phyloP scores from a whole-genome alignment of 2,329 filamentous ascomycete species.

The Ceratocystis smalleyi region DNA sequence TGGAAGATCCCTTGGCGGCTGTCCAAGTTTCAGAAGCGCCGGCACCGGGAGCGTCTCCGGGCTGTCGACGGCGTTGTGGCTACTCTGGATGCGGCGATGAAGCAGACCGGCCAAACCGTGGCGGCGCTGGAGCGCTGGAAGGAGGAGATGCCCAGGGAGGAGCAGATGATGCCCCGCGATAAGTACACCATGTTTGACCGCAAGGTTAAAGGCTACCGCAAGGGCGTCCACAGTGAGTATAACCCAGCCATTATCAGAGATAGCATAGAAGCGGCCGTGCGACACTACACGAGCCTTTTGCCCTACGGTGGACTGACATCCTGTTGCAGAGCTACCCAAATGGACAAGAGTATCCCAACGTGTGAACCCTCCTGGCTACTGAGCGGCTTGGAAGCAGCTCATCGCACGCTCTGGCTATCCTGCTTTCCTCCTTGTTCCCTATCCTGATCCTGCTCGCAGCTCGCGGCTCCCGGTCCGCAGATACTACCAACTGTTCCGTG shows the following conservation, averaged over 20 bases:
- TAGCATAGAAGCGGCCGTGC: not conserved
- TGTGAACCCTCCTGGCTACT: conserved; percentile 89
- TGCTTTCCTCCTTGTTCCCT: not conserved
- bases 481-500: not conserved
- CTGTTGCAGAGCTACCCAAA: conserved; percentile 54
- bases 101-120: conserved; percentile 53
- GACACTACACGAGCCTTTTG: not conserved
- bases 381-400: conserved; percentile 22
- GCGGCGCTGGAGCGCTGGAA: conserved; percentile 84
- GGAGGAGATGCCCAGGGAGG: conserved; percentile 85
- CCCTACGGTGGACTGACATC: not conserved
- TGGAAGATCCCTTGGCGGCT: conserved; percentile 98
- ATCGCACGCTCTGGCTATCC: not conserved
- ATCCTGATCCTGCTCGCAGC: not conserved
- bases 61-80: conserved; percentile 78
- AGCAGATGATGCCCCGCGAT: conserved; percentile 88
- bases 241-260: not conserved
- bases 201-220: conserved; percentile 88
- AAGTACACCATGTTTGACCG: conserved; percentile 98
- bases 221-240: conserved; percentile 86
- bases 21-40: conserved; percentile 76
- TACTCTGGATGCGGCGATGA: conserved; percentile 63
- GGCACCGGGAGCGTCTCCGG: conserved; percentile 68
- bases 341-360: conserved; percentile 94
- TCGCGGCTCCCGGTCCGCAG: conserved; percentile 3